Evolutionary conservation across 257 asterid species (phyloP).

Genomic region (Salvia splendens): DNA sequence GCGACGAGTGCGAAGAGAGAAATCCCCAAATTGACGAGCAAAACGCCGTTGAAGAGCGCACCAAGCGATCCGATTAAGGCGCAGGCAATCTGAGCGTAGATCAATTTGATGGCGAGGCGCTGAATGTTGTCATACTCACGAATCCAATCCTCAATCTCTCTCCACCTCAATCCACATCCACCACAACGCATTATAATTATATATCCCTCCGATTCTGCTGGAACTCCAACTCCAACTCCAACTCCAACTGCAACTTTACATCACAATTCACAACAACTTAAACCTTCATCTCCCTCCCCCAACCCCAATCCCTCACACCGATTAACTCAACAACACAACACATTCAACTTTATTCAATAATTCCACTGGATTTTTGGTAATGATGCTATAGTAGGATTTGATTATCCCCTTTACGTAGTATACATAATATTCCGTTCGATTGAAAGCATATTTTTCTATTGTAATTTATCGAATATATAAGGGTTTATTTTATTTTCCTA

Average conservation of each 20-base stretch:
- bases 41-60: constrained; percentile 73
- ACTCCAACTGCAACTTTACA: not conserved
- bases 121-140: constrained; percentile 86
- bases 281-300: too few species aligned
- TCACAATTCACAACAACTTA: too few species aligned
- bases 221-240: not conserved
- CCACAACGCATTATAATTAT: constrained; percentile 64
- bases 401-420: too few species aligned
- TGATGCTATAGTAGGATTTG: too few species aligned
- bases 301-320: not conserved
- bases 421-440: too few species aligned
- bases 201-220: not conserved
- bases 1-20: constrained; percentile 87
- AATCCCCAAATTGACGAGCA: constrained; percentile 67
- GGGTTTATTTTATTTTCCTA: too few species aligned
- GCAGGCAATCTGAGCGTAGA: constrained; percentile 83
- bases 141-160: constrained; percentile 65
- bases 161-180: constrained; percentile 59
- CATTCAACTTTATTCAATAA: too few species aligned
- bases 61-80: constrained; percentile 92
- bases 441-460: too few species aligned
- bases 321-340: too few species aligned
- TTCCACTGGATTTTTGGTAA: too few species aligned
- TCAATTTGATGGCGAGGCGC: constrained; percentile 72
- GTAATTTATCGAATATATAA: too few species aligned